These are phyloP conservation scores for Nicotiana paniculata DNA, from an alignment of 257 asterid species.

Conservation along the genomic window DNA sequence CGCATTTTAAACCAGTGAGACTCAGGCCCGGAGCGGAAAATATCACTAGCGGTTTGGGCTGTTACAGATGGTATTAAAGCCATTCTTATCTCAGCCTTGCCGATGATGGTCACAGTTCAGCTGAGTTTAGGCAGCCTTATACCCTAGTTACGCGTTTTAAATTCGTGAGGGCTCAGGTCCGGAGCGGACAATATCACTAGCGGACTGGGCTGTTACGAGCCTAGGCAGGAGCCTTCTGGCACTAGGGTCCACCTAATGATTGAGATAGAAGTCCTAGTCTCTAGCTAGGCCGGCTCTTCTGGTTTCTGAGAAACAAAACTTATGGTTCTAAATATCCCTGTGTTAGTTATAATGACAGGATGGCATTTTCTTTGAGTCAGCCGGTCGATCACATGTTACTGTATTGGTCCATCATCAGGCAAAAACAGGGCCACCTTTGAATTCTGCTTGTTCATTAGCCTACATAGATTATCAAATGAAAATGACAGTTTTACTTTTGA, in stretches of 20 bases:
- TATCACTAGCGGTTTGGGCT: no score
- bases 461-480: neutral
- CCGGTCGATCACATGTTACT: neutral
- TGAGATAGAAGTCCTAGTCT: conserved; percentile 2
- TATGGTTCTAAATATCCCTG: neutral
- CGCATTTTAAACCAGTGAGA: no score
- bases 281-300: neutral
- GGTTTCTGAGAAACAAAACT: neutral
- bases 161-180: no score
- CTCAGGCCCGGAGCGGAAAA: no score
- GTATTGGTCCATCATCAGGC: conserved; percentile 7
- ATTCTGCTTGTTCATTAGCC: neutral
- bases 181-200: no score
- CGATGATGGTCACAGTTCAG: no score
- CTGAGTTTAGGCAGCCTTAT: no score
- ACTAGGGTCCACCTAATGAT: neutral
- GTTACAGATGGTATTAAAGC: no score
- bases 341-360: neutral
- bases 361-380: neutral
- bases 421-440: neutral
- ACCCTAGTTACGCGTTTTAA: no score
- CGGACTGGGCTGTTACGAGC: neutral
- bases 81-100: no score
- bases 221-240: neutral
- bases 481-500: neutral